Percentiles rank a stretch among this genome's conserved stretches.
Evolutionary conservation across 1,284 basidiomycete genomes (phyloP).

Genomic region (Somion occarium): DNA sequence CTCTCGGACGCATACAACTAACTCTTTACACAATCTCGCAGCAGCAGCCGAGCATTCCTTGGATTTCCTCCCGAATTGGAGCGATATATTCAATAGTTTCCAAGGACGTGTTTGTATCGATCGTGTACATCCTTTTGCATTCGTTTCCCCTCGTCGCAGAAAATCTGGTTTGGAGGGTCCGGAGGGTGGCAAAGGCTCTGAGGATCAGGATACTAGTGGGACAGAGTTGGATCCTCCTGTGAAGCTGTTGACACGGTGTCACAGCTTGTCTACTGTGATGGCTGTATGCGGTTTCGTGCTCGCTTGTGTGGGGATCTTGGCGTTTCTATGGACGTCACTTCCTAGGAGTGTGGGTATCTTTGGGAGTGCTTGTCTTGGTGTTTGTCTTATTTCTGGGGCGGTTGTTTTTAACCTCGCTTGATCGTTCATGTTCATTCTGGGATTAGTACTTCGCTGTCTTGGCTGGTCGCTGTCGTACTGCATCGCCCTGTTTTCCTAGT

Average conservation of each 20-base stretch:
- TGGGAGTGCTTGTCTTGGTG: conserved; percentile 1
- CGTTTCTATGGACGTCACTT: conserved; percentile 46
- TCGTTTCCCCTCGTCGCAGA: conserved; percentile 19
- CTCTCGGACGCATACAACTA: not conserved
- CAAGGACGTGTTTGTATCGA: conserved; percentile 2
- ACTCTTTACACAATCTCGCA: conserved; percentile 1
- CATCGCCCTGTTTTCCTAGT: not conserved
- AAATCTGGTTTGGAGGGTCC: conserved; percentile 26
- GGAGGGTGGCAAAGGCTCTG: not conserved
- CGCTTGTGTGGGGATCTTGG: conserved; percentile 43
- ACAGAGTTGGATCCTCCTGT: conserved; percentile 28
- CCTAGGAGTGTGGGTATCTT: conserved; percentile 18
- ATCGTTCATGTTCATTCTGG: no score
- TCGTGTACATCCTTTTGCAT: conserved; percentile 2
- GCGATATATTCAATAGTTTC: not conserved
- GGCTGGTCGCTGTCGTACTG: no score
- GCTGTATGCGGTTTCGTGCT: conserved; percentile 49
- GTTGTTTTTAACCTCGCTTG: conserved; percentile 17
- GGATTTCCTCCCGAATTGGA: conserved; percentile 6
- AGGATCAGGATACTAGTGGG: not conserved
- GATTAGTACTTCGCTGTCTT: no score
- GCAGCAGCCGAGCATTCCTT: not conserved
- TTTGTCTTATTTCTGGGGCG: conserved; percentile 2
- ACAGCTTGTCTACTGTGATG: conserved; percentile 43
- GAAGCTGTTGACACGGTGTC: conserved; percentile 43